These are phyloP conservation scores for Trypanosoma avium DNA, from an alignment of 208 protist species.

Conservation along the genomic window DNA sequence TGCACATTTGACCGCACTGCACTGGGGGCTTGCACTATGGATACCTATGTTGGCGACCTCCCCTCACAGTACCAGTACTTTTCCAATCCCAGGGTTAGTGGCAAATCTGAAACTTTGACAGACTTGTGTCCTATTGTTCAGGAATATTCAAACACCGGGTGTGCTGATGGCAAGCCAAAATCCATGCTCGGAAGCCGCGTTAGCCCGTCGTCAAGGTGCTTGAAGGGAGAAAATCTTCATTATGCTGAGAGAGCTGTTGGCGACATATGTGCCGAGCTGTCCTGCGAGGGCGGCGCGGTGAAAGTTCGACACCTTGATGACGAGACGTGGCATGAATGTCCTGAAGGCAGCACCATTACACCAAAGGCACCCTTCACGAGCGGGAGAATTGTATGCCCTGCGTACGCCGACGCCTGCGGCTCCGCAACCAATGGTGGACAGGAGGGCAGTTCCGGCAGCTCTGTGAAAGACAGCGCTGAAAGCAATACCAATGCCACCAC, in stretches of 20 bases:
- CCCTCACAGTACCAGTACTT: slow-evolving; percentile 7
- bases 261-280: slow-evolving; percentile 12
- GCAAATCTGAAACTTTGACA: slow-evolving; percentile 14
- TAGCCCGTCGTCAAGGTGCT: too few species aligned
- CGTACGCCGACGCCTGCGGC: slow-evolving; percentile 37
- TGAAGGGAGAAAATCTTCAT: too few species aligned
- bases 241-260: too few species aligned
- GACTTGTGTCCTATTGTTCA: slow-evolving; percentile 42
- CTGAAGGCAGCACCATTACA: background rate
- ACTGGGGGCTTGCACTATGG: slow-evolving; percentile 27
- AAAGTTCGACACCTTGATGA: background rate
- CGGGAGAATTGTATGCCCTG: slow-evolving; percentile 31
- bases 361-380: slow-evolving; percentile 10
- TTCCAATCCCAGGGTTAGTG: slow-evolving; percentile 5
- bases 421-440: background rate
- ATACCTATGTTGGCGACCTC: background rate
- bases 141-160: background rate
- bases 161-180: too few species aligned
- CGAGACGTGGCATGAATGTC: slow-evolving; percentile 1
- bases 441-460: too few species aligned
- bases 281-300: background rate
- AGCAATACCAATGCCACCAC: background rate
- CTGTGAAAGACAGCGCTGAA: background rate
- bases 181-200: too few species aligned
- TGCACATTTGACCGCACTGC: slow-evolving; percentile 29